Base-by-base conservation (phyloP, 768 basidiomycete species). In the Amanita fuliginea region DNA sequence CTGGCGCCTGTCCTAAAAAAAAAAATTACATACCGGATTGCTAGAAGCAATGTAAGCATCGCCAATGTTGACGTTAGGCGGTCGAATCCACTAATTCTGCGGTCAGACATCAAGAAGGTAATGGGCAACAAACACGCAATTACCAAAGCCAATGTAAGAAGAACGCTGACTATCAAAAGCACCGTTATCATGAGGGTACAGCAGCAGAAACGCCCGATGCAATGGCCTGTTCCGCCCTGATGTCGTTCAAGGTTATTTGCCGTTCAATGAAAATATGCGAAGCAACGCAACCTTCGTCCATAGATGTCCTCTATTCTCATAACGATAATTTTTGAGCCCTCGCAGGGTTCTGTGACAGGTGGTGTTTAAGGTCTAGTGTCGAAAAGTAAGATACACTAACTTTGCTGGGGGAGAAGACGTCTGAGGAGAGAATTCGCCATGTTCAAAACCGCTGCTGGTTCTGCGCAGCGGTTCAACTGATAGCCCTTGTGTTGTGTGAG, bases 181-280 rank as follows among this genome's bases (percentile, higher is more conserved):
- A 86, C 48, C 9, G 67, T 57, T 13, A 78, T 77, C 73, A 90
- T 71, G 18, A 90, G 43, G 10, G 81, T 80, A 64, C 88, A 92
- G 57, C 80, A 86, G 62, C 76, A 83, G 63, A 90, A 83, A 55
- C 88, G 65, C 46, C 82, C 79, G 34, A 78, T 61, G 60, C 81
- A 83, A 16, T 78, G 62, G 24, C 67, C 72, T 51, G 81, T 67
- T 47, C 79, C 68, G 13, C 86, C 84, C 82, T 84, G 34, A 24
- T 82, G 33, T n/a, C n/a, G 33, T 18, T 47, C 8, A 11, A 8
- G 6, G 36, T 49, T 43, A 39, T 47, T n/a, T 41, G 10, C 16
- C 3, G 32, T 14, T 46, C 41, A 6, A 21, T 10, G 32, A 22
- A 37, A 28, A 40, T 26, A 26, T 22, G 4, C 10, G 49, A 48